Percentiles rank a stretch among this genome's conserved stretches.
Evolutionary conservation across 257 asterid genomes (phyloP).

Genomic region (Haberlea rhodopensis): DNA sequence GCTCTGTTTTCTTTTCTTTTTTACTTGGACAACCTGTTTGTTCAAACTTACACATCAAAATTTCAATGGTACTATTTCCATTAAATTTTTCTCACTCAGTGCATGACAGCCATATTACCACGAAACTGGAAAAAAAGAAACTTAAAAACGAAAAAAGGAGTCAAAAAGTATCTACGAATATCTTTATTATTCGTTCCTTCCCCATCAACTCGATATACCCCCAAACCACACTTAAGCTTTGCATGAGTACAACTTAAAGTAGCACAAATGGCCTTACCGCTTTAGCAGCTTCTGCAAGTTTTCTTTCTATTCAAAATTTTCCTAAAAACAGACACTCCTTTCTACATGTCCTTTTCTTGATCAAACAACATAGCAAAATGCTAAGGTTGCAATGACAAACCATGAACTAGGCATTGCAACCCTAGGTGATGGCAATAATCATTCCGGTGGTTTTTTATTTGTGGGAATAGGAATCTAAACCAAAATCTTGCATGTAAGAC

Average conservation of each 20-base stretch:
- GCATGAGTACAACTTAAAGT: neutral
- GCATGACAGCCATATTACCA: conserved; percentile 22
- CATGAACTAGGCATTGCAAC: conserved; percentile 31
- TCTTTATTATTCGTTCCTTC: neutral
- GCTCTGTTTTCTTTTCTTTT: no score
- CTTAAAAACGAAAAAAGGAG: no score
- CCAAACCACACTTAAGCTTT: conserved; percentile 29
- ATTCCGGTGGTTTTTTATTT: conserved; percentile 45
- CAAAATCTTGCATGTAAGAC: no score
- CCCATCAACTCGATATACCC: conserved; percentile 56
- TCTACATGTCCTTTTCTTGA: conserved; percentile 5
- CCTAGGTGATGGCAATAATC: conserved; percentile 44
- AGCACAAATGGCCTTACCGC: conserved; percentile 10
- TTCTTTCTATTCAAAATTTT: conserved; percentile 5
- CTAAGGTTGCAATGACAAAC: conserved; percentile 24
- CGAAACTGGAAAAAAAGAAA: conserved; percentile 13
- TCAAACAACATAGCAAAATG: conserved; percentile 1
- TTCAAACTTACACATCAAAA: neutral
- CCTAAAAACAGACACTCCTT: conserved; percentile 20
- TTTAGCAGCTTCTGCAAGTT: conserved; percentile 26
- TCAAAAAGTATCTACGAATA: no score
- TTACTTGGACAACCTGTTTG: neutral
- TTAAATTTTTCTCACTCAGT: neutral
- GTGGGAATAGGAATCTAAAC: conserved; percentile 50
- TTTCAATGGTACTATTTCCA: neutral